Percentiles rank a stretch among this genome's conserved stretches.
Conservation (phyloP, 2,329 filamentous ascomycete species). For the Aurifilum marmelostoma region DNA sequence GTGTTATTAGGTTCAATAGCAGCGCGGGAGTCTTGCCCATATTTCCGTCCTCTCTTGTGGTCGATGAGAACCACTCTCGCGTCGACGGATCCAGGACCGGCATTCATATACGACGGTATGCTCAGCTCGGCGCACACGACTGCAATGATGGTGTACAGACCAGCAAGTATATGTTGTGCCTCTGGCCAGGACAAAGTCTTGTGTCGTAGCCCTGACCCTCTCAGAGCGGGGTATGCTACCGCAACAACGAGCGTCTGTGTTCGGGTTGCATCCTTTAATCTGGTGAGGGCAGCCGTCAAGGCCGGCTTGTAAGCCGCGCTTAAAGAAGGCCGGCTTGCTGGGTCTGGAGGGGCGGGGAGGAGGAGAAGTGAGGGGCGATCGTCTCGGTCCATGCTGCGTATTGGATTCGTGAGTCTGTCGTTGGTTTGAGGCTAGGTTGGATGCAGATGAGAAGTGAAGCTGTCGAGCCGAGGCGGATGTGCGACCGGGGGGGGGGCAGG, state of each 20-base stretch:
- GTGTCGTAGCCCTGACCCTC: conserved; percentile 51
- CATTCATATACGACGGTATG: conserved; percentile 61
- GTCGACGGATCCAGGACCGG: conserved; percentile 72
- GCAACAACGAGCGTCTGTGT: conserved; percentile 54
- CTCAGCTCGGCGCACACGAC: conserved; percentile 67
- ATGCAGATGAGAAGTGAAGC: not conserved
- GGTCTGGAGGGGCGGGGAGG: conserved; percentile 64
- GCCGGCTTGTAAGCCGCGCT: conserved; percentile 63
- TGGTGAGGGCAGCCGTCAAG: conserved; percentile 56
- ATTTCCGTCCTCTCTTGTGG: conserved; percentile 48
- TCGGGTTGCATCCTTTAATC: conserved; percentile 46
- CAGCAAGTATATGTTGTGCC: conserved; percentile 75
- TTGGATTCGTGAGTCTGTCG: conserved; percentile 1
- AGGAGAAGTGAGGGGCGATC: conserved; percentile 59
- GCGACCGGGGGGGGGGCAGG: not conserved
- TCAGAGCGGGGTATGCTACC: conserved; percentile 65
- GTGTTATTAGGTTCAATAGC: conserved; percentile 50
- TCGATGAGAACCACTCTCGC: conserved; percentile 74
- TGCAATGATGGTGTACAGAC: conserved; percentile 77
- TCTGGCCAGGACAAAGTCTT: conserved; percentile 64
- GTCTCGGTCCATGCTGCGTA: conserved; percentile 32
- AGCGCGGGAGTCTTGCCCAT: conserved; percentile 40
- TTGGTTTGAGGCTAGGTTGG: not conserved
- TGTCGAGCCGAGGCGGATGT: not conserved
- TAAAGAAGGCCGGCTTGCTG: conserved; percentile 54